Percentiles rank a stretch among this genome's conserved stretches.
phyloP scores from a whole-genome alignment of 371 early-diverging fungal species.

The Catenaria anguillulae region DNA sequence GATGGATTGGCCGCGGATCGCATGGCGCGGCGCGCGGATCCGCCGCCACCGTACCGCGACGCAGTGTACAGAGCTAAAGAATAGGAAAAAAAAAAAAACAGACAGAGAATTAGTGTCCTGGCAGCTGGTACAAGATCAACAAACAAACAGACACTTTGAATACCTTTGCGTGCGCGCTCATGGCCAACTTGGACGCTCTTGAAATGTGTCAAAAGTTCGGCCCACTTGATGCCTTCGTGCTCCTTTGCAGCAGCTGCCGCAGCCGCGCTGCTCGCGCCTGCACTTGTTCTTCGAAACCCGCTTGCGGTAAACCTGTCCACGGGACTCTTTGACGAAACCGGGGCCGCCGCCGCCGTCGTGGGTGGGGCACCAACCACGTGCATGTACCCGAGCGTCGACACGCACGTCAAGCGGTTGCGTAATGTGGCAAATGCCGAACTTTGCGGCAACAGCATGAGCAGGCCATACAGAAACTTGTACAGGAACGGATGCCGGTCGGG shows the following conservation, averaged over 20 bases:
- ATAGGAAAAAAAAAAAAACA: too few relatives aligned
- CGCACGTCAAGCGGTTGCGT: constrained; percentile 64
- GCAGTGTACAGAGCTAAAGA: too few relatives aligned
- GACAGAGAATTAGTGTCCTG: too few relatives aligned
- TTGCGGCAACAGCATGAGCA: constrained; percentile 85
- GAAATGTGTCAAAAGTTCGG: constrained; percentile 26
- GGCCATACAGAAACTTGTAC: constrained; percentile 73
- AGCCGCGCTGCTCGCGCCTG: neutral
- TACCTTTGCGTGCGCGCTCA: constrained; percentile 12
- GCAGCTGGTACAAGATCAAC: too few relatives aligned
- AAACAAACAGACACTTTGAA: too few relatives aligned
- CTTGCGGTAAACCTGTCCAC: too few relatives aligned
- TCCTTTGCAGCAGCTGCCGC: neutral
- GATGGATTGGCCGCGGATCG: too few relatives aligned
- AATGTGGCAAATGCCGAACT: constrained; percentile 80
- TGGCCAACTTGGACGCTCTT: constrained; percentile 38
- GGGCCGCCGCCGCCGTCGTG: too few relatives aligned
- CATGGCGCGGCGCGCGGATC: too few relatives aligned
- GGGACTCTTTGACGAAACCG: too few relatives aligned
- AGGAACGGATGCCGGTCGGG: constrained; percentile 67
- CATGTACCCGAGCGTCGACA: constrained; percentile 45
- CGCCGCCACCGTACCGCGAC: too few relatives aligned
- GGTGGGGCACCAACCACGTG: constrained; percentile 7
- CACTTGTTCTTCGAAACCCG: too few relatives aligned
- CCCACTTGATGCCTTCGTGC: neutral